Base-by-base conservation (phyloP, 1,284 basidiomycete species). In the Malassezia sympodialis region DNA sequence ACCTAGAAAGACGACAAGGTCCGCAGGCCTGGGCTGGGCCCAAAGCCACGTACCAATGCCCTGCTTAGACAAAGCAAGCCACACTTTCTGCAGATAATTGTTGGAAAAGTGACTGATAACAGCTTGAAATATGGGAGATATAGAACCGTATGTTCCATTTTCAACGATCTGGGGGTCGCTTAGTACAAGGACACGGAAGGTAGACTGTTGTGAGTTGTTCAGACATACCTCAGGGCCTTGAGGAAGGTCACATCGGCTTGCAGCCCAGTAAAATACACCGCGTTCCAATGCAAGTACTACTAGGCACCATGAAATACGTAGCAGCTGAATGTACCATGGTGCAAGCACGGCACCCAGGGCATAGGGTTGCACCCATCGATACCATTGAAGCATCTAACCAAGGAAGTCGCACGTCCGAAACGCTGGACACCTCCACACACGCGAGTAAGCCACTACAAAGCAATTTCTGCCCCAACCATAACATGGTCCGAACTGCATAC, bases 401-500 rank as follows among this genome's bases (percentile, higher is more conserved):
- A 43, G 24, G 34, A 28, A 23, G 34, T 5, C 21, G 8, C 12
- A 6, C 44, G 26, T 26, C 32, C 32, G 30, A 31, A 8, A 12
- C 31, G 4, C 32, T n/a, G 6, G n/a, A 15, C 14, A 34, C 32
- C 32, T 34, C 32, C 32, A 34, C 32, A 14, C n/a, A 3, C 11
- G 32, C 32, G 32, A 27, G 19, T 14, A 30, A 19, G n/a, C 19
- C 2, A 24, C 27, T 45, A 51, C 12, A 48, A 19, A 4, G 31
- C 53, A 11, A 67, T 56, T 47, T 74, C 68, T 8, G 69, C 73
- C 39, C 81, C 83, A 10, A 94, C 79, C 1, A 85, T 84, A 56
- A 90, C 79, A 71, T 96, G 90, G 75, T 96, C 90, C 66, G 87
- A 89, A 10, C 86, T 87, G 62, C 84, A 86, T 24, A 90, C 79